Base-by-base conservation (phyloP, 257 asterid genomes). In the Fraxinus excelsior region DNA sequence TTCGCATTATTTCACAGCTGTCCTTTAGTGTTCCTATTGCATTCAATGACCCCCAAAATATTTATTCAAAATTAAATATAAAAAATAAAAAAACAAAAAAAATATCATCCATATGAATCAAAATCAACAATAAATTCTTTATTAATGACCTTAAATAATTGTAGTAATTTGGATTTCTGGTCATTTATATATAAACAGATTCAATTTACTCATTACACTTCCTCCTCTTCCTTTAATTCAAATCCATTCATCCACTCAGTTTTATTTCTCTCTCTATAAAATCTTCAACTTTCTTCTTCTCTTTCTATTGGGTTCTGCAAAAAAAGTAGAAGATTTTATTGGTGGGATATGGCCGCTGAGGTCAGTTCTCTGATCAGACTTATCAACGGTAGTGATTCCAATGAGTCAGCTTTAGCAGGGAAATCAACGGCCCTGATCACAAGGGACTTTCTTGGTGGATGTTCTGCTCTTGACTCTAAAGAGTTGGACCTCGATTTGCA, bases 401-500 rank as follows among this genome's bases (percentile, higher is more conserved):
- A 67, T 7, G 91, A 86, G 13, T 66, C 91, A 0, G 73, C 72
- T 3, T 68, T 74, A 13, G 35, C 56, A 3, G 86, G 84, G 16
- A 88, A 87, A 79, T 75, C 91, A 0, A 82, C 90, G 81, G 89
- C 88, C n/a, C 88, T 91, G 85, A 88, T 92, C 72, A 94, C 99
- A 0, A 77, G 93, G 56, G 97, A 94, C 86, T 71, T 94, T 67
- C 97, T 94, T 64, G 97, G 97, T 7, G 94, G 91, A 0, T 79
- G 88, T 71, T 80, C 84, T 14, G 77, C 86, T 65, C 88, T 88
- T 53, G 97, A 92, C 62, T 90, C 95, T 5, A 87, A 91, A 66
- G 99, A 94, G 73, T 37, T 94, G 75, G 97, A 94, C 94, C 97
- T 94, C 25, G 97, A 94, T 85, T 83, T 90, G 90, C 96, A 94